Evolutionary conservation across 495 filamentous ascomycete genomes (phyloP).

Genomic region (Chaetomium tenue): DNA sequence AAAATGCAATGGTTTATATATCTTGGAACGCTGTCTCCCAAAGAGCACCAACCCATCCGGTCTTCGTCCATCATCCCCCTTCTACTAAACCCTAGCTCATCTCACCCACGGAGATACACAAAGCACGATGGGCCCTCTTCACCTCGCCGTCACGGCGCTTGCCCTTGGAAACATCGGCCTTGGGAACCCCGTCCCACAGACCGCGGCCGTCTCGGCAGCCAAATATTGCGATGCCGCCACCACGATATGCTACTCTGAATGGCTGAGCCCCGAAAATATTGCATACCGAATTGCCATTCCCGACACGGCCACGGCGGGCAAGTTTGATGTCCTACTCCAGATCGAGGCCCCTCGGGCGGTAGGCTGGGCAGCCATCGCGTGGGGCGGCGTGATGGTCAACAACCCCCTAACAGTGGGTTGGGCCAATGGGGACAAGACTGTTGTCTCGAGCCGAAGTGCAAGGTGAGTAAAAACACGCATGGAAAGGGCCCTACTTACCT

Average conservation of each 20-base stretch:
- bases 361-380: constrained; percentile 43
- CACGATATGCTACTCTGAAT: constrained; percentile 42
- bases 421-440: constrained; percentile 32
- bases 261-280: constrained; percentile 33
- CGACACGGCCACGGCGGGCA: constrained; percentile 34
- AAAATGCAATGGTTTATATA: constrained; percentile 15
- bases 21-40: neutral
- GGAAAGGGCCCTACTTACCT: neutral
- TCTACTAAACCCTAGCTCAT: too few relatives aligned
- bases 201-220: constrained; percentile 20
- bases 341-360: constrained; percentile 40
- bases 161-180: constrained; percentile 26
- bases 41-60: neutral
- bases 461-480: constrained; percentile 12
- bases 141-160: constrained; percentile 29
- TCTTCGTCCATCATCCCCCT: neutral
- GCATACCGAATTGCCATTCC: constrained; percentile 42
- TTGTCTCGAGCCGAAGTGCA: constrained; percentile 36
- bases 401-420: constrained; percentile 43
- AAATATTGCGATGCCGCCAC: constrained; percentile 38
- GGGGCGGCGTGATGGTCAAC: constrained; percentile 43
- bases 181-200: constrained; percentile 28
- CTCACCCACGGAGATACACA: neutral
- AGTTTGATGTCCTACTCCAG: constrained; percentile 40
- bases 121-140: constrained; percentile 38